Evolutionary conservation across 805 yeast genomes (phyloP), one percentile per base, ranked within the genome.

Genomic region (Cyberlindnera amylophila): DNA sequence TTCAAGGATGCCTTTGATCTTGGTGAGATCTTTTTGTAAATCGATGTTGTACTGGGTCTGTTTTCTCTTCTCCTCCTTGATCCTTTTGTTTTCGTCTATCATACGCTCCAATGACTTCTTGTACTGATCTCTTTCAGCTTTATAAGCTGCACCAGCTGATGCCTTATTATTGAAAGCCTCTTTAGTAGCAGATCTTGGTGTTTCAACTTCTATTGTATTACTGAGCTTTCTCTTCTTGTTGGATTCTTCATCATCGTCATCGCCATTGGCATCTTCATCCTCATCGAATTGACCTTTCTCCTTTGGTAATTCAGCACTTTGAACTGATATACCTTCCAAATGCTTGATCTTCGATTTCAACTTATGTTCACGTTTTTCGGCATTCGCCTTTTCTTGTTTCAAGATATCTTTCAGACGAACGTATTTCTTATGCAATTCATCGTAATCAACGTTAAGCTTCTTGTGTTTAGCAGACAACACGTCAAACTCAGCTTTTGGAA

Each of bases 381-480:
- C 3, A 19, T 28, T 14, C 28, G 14, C 24, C 9, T 11, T 17
- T 6, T n/a, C 28, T 0, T 56, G 55, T 27, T 49, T 31, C 36
- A 39, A 46, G 13, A 37, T 32, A 62, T 57, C 6, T 72, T 41
- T 42, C 66, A 54, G 29, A 4, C 45, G 38, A 13, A 38, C 33
- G 19, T 49, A 47, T 12, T 47, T 48, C n/a, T 31, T 46, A 11
- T 23, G 21, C 11, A 50, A 12, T 4, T 50, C 17, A 10, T 46
- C 44, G 13, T 62, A 63, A 34, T 63, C 36, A 6, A 14, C 34
- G n/a, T 53, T 52, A n/a, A 59, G 49, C 29, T 62, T 7, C 13
- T 33, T 26, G 15, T 29, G n/a, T 28, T 36, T 36, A 13, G 28
- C 18, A 12, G 19, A 10, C 13, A 36, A 10, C 5, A 28, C 23